These are phyloP conservation scores for Penicillium sp. DNA, from an alignment of 2,329 filamentous ascomycete genomes.

Conservation along the genomic window DNA sequence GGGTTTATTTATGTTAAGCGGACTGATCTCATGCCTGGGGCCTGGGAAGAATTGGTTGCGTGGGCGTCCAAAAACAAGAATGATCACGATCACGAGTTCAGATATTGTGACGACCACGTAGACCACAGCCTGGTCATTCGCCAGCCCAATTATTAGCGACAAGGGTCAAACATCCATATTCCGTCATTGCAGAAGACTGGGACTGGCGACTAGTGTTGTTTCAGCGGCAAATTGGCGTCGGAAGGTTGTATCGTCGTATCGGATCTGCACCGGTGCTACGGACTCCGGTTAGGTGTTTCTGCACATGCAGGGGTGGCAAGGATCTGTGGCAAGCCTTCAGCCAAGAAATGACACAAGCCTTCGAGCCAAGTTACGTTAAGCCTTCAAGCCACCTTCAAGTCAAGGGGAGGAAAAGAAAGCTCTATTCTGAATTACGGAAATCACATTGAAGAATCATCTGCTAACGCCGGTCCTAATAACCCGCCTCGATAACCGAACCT, in stretches of 20 bases:
- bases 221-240: background rate
- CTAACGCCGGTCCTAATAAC: constrained; percentile 19
- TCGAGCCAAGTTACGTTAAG: too few relatives aligned
- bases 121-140: background rate
- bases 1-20: background rate
- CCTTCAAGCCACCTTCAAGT: too few relatives aligned
- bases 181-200: constrained; percentile 2
- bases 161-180: background rate
- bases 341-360: too few relatives aligned
- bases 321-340: constrained; percentile 15
- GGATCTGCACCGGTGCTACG: constrained; percentile 12
- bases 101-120: background rate
- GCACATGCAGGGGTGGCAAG: background rate
- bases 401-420: constrained; percentile 2
- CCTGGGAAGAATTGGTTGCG: too few relatives aligned
- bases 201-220: constrained; percentile 8
- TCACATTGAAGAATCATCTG: constrained; percentile 17
- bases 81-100: background rate
- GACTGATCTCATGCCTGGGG: too few relatives aligned
- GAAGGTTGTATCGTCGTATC: constrained; percentile 14
- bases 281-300: constrained; percentile 8
- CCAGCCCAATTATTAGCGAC: background rate
- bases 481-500: constrained; percentile 6
- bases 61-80: too few relatives aligned
- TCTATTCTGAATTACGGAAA: constrained; percentile 16